These are phyloP conservation scores for Fusarium chlamydosporum DNA, from an alignment of 2,329 filamentous ascomycete species.

Conservation along the genomic window DNA sequence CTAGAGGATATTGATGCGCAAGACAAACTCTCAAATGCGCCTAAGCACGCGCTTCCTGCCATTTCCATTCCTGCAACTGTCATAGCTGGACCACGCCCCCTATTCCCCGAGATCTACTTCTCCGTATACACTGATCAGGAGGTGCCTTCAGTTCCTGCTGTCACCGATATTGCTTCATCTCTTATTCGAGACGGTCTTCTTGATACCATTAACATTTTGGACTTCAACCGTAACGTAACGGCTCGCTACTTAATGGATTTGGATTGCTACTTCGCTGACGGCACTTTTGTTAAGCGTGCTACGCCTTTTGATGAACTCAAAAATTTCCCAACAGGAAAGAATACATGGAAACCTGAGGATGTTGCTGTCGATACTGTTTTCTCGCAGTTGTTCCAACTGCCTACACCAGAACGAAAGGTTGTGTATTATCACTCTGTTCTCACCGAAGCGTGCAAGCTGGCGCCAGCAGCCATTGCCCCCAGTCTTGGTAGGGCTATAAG, in stretches of 20 bases:
- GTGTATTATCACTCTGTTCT: conserved; percentile 97
- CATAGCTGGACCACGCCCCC: conserved; percentile 77
- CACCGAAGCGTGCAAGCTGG: conserved; percentile 95
- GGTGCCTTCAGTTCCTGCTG: conserved; percentile 86
- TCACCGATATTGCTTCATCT: conserved; percentile 81
- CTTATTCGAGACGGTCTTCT: conserved; percentile 87
- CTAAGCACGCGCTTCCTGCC: conserved; percentile 83
- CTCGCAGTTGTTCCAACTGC: conserved; percentile 91
- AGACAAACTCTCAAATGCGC: conserved; percentile 69
- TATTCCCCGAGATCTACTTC: conserved; percentile 94
- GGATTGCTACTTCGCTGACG: conserved; percentile 92
- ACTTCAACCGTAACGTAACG: conserved; percentile 90
- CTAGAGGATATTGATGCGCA: conserved; percentile 71
- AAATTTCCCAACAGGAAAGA: conserved; percentile 73
- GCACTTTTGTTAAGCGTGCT: conserved; percentile 92
- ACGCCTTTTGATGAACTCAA: conserved; percentile 92
- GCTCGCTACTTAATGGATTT: conserved; percentile 93
- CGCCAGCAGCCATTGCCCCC: conserved; percentile 94
- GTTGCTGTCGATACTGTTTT: conserved; percentile 98
- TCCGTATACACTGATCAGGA: conserved; percentile 93
- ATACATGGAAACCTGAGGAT: conserved; percentile 98
- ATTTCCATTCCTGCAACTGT: conserved; percentile 83
- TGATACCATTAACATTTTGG: conserved; percentile 93
- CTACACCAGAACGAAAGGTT: conserved; percentile 88
- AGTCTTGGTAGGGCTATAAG: conserved; percentile 93